phyloP scores from a whole-genome alignment of 352 stramenopile species.

The Bremia lactucae region DNA sequence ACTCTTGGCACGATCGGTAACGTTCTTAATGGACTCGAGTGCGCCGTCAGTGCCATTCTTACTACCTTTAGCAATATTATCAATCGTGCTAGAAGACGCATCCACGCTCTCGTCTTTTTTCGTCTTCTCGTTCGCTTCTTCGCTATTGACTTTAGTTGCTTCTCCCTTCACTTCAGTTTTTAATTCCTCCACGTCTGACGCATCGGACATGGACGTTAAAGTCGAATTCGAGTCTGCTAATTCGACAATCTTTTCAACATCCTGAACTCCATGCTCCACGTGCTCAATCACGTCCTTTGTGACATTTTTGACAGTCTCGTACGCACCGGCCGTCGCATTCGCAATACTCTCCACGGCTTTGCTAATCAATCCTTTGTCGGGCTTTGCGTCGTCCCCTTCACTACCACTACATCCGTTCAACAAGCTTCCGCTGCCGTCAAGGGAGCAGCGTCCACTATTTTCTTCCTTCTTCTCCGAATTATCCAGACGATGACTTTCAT shows the following conservation, averaged over 20 bases:
- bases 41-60: too few relatives aligned
- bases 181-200: background rate
- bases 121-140: conserved; percentile 2
- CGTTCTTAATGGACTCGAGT: too few relatives aligned
- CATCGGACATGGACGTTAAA: background rate
- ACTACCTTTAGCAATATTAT: too few relatives aligned
- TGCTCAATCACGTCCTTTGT: background rate
- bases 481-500: too few relatives aligned
- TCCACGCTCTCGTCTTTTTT: conserved; percentile 7
- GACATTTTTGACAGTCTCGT: background rate
- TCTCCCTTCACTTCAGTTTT: background rate
- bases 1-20: conserved; percentile 10
- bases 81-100: conserved; percentile 10
- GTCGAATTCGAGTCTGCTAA: background rate
- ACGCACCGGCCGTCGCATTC: background rate
- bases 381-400: background rate
- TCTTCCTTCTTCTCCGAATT: conserved; percentile 7
- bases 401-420: too few relatives aligned
- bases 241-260: background rate
- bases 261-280: too few relatives aligned
- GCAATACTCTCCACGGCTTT: background rate
- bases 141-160: conserved; percentile 1
- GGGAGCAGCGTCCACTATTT: conserved; percentile 1
- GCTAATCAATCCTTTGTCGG: background rate
- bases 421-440: conserved; percentile 6